phyloP scores from a whole-genome alignment of 345 rosid species.

The Hevea brasiliensis region DNA sequence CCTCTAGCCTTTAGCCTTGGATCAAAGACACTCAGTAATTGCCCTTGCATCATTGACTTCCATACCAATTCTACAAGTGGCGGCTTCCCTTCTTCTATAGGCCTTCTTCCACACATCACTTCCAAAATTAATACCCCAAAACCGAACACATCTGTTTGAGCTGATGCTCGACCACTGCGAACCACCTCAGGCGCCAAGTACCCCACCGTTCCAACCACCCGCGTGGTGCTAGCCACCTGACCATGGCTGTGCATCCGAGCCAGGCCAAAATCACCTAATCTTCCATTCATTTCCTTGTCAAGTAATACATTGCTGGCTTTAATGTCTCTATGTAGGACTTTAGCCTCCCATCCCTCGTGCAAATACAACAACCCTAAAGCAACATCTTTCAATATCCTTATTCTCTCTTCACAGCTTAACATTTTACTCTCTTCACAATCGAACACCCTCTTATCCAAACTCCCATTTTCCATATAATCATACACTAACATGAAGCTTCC shows the following conservation, averaged over 20 bases:
- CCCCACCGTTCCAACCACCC: constrained; percentile 74
- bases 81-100: constrained; percentile 49
- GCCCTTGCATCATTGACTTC: constrained; percentile 45
- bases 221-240: constrained; percentile 54
- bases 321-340: constrained; percentile 73
- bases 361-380: constrained; percentile 62
- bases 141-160: constrained; percentile 50
- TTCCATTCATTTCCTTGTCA: constrained; percentile 67
- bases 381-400: constrained; percentile 57
- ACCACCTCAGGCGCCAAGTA: constrained; percentile 74
- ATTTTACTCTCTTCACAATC: constrained; percentile 39
- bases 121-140: constrained; percentile 52
- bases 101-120: constrained; percentile 57
- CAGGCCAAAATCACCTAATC: constrained; percentile 72
- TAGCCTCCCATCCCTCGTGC: constrained; percentile 78
- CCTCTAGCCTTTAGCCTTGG: constrained; percentile 38
- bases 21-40: constrained; percentile 47
- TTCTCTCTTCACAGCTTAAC: constrained; percentile 52
- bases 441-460: constrained; percentile 58
- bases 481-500: constrained; percentile 72
- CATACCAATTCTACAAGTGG: constrained; percentile 43
- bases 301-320: constrained; percentile 83
- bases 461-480: constrained; percentile 84
- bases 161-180: constrained; percentile 45
- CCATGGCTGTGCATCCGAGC: constrained; percentile 70